Percentiles rank a stretch among this genome's conserved stretches.
phyloP scores from a whole-genome alignment of 2,329 filamentous ascomycete genomes.

The Aureobasidium pullulans region DNA sequence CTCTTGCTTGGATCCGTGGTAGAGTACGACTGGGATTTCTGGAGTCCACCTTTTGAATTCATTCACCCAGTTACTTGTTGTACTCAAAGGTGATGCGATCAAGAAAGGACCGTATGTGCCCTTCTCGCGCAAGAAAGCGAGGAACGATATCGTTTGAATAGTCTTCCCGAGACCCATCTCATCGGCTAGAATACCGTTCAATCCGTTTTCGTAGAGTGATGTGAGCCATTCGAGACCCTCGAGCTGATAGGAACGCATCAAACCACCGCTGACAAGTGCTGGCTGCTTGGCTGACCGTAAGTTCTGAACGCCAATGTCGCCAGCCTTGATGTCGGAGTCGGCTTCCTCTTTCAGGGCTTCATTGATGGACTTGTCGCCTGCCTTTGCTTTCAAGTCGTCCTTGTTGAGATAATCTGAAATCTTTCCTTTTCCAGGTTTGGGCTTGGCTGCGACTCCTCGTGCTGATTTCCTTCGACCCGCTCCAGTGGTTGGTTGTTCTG shows the following conservation, averaged over 20 bases:
- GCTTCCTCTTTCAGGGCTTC: constrained; percentile 53
- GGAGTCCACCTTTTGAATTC: constrained; percentile 91
- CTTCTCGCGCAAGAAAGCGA: constrained; percentile 80
- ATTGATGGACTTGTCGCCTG: constrained; percentile 46
- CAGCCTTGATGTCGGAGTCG: constrained; percentile 50
- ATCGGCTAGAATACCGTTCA: constrained; percentile 86
- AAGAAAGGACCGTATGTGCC: constrained; percentile 84
- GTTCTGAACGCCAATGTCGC: constrained; percentile 58
- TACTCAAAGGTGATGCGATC: constrained; percentile 84
- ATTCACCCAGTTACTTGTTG: constrained; percentile 90
- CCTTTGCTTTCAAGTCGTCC: constrained; percentile 47
- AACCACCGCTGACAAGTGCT: constrained; percentile 73
- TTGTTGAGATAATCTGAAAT: constrained; percentile 57
- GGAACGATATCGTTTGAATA: constrained; percentile 79
- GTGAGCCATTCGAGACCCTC: constrained; percentile 92
- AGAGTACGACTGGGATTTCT: constrained; percentile 77
- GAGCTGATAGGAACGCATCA: constrained; percentile 89
- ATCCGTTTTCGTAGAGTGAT: constrained; percentile 74
- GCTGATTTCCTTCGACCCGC: constrained; percentile 1
- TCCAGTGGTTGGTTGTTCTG: constrained; percentile 9
- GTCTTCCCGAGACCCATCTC: constrained; percentile 96
- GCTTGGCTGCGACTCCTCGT: constrained; percentile 32
- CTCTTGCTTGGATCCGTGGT: constrained; percentile 76
- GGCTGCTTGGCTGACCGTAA: constrained; percentile 80
- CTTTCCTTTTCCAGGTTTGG: constrained; percentile 30